Evolutionary conservation across 2,329 filamentous ascomycete species (phyloP).

Genomic region (Magnaporthales sp.): DNA sequence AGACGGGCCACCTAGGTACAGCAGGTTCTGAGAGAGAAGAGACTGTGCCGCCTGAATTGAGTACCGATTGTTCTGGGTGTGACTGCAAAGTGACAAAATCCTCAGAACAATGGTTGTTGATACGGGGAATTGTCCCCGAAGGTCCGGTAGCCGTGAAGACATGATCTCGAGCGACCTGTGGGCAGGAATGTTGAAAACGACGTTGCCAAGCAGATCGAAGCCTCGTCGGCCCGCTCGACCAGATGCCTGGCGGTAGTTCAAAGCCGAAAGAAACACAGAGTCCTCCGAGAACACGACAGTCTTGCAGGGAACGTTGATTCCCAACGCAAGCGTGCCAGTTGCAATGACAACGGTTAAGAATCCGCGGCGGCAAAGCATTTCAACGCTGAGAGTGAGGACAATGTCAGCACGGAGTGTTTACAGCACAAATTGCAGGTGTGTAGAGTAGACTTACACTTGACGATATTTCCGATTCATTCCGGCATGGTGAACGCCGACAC

Average conservation of each 20-base stretch:
- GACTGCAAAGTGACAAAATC: conserved; percentile 56
- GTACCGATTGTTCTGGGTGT: conserved; percentile 54
- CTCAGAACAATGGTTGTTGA: conserved; percentile 65
- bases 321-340: conserved; percentile 66
- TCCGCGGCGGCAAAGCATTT: conserved; percentile 66
- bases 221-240: conserved; percentile 73
- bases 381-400: conserved; percentile 34
- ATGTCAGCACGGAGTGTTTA: conserved; percentile 3
- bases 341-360: conserved; percentile 64
- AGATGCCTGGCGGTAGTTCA: conserved; percentile 69
- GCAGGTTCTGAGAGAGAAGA: conserved; percentile 57
- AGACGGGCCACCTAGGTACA: conserved; percentile 62
- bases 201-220: conserved; percentile 73
- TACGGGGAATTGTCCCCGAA: conserved; percentile 71
- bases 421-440: not conserved
- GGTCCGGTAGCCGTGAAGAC: conserved; percentile 63
- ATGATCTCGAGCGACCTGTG: conserved; percentile 60
- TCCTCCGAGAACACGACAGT: conserved; percentile 72
- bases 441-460: conserved; percentile 38
- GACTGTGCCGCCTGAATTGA: conserved; percentile 55
- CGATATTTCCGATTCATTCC: conserved; percentile 74
- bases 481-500: conserved; percentile 69
- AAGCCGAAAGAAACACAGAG: conserved; percentile 61
- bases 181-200: conserved; percentile 62
- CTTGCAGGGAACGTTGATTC: conserved; percentile 80